A percentile compares a stretch with the other conserved stretches of the same genome.
phyloP scores from a whole-genome alignment of 2,329 filamentous ascomycete species.

The Aureobasidium lini region DNA sequence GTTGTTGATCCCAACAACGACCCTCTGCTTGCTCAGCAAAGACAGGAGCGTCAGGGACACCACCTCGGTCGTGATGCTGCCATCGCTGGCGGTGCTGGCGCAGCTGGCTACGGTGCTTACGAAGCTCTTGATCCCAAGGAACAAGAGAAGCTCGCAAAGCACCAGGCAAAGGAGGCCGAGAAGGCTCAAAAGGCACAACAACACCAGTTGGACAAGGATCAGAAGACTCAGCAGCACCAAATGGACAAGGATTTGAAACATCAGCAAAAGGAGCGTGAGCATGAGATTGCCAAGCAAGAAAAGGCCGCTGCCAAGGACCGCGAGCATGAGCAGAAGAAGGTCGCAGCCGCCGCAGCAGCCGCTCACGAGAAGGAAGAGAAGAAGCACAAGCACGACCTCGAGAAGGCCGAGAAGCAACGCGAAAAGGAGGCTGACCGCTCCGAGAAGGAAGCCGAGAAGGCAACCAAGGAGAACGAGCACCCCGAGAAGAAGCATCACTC shows the following conservation, averaged over 20 bases:
- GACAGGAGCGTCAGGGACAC: conserved; percentile 13
- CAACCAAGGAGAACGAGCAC: conserved; percentile 11
- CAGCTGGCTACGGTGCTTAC: conserved; percentile 22
- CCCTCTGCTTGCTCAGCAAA: not conserved
- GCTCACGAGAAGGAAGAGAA: conserved; percentile 19
- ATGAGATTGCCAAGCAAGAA: conserved; percentile 18
- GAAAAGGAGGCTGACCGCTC: conserved; percentile 25
- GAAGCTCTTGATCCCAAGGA: conserved; percentile 23
- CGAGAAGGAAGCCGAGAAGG: conserved; percentile 20
- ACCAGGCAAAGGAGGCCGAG: conserved; percentile 18
- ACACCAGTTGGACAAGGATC: conserved; percentile 14
- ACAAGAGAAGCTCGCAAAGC: conserved; percentile 23
- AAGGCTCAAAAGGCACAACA: conserved; percentile 24
- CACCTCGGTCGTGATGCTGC: conserved; percentile 24
- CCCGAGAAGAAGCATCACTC: conserved; percentile 18
- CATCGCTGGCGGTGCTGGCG: conserved; percentile 21
- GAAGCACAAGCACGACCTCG: conserved; percentile 21
- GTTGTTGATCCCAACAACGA: not conserved
- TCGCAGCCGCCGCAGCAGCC: conserved; percentile 1
- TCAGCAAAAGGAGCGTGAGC: conserved; percentile 24
- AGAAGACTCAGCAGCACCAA: conserved; percentile 23
- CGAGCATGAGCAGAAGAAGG: conserved; percentile 13
- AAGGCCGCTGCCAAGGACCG: conserved; percentile 9
- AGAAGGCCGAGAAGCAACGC: conserved; percentile 23
- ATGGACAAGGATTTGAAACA: conserved; percentile 21